phyloP scores from a whole-genome alignment of 2,329 filamentous ascomycete genomes.

The Coniochaeta sp. region DNA sequence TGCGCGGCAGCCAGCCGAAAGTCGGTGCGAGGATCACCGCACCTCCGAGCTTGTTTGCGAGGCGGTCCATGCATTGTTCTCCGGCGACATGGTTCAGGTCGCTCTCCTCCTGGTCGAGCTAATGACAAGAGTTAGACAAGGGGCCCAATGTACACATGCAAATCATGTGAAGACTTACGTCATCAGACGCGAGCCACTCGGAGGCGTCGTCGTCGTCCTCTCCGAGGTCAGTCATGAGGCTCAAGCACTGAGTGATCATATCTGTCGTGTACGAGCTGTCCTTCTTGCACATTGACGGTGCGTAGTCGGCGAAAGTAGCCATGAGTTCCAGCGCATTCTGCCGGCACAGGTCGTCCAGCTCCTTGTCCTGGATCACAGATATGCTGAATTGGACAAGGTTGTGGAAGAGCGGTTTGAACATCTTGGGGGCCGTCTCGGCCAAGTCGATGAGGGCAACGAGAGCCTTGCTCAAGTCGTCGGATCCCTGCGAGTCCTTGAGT shows the following conservation, averaged over 20 bases:
- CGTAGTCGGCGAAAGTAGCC: slow-evolving; percentile 95
- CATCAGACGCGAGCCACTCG: slow-evolving; percentile 90
- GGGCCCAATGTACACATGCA: too few species aligned
- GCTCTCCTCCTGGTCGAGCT: slow-evolving; percentile 92
- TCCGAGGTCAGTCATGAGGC: slow-evolving; percentile 95
- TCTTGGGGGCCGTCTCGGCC: slow-evolving; percentile 88
- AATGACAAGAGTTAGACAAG: slow-evolving; percentile 2
- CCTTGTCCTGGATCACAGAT: slow-evolving; percentile 92
- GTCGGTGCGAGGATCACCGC: slow-evolving; percentile 85
- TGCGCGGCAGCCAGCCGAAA: slow-evolving; percentile 92
- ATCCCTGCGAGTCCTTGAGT: slow-evolving; percentile 85
- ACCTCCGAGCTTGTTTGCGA: slow-evolving; percentile 97
- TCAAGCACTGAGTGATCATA: slow-evolving; percentile 98
- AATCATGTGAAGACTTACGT: slow-evolving; percentile 53
- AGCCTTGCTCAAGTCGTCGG: slow-evolving; percentile 83
- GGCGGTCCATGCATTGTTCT: slow-evolving; percentile 95
- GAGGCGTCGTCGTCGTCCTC: slow-evolving; percentile 88
- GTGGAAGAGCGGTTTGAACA: slow-evolving; percentile 94
- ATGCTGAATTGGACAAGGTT: slow-evolving; percentile 90
- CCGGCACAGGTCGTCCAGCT: slow-evolving; percentile 79
- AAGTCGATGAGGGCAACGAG: slow-evolving; percentile 89
- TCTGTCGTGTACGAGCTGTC: slow-evolving; percentile 86
- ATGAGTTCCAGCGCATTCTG: slow-evolving; percentile 96
- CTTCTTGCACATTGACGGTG: slow-evolving; percentile 90
- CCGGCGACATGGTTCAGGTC: slow-evolving; percentile 96